phyloP scores from a whole-genome alignment of 345 rosid species.

The Salix udensis region DNA sequence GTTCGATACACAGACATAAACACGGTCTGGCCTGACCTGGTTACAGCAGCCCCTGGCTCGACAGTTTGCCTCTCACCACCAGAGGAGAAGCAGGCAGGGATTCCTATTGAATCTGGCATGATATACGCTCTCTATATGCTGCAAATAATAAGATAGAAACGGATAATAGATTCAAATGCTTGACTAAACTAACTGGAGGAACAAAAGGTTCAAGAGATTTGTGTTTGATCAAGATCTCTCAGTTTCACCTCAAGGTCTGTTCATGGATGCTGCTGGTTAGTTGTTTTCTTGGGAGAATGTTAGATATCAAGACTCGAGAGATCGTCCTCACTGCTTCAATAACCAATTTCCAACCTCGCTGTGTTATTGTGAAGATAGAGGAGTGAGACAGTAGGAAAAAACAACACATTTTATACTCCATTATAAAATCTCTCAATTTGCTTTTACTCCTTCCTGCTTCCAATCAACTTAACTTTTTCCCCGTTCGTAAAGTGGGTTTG shows the following conservation, averaged over 20 bases:
- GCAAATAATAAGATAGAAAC: no score
- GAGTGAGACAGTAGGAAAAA: slow-evolving; percentile 13
- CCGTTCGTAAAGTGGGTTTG: slow-evolving; percentile 9
- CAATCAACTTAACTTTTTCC: slow-evolving; percentile 10
- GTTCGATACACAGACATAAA: slow-evolving; percentile 44
- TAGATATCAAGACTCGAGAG: neutral
- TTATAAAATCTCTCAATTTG: slow-evolving; percentile 1
- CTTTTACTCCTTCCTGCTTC: neutral
- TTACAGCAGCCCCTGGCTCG: slow-evolving; percentile 25
- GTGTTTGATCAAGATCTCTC: slow-evolving; percentile 12
- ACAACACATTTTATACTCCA: slow-evolving; percentile 16
- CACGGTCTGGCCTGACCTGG: slow-evolving; percentile 44
- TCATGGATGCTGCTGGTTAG: slow-evolving; percentile 9
- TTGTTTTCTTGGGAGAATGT: slow-evolving; percentile 23
- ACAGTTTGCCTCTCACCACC: slow-evolving; percentile 26
- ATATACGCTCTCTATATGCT: neutral
- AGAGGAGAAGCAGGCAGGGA: slow-evolving; percentile 48
- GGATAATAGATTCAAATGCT: no score
- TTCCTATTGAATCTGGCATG: slow-evolving; percentile 46
- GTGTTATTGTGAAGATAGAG: slow-evolving; percentile 20
- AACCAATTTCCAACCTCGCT: slow-evolving; percentile 6
- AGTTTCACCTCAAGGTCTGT: slow-evolving; percentile 8
- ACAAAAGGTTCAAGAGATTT: neutral
- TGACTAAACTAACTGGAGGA: neutral
- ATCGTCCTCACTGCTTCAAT: no score